Conservation (phyloP, 2,329 filamentous ascomycete genomes). For the Macrophomina tecta region DNA sequence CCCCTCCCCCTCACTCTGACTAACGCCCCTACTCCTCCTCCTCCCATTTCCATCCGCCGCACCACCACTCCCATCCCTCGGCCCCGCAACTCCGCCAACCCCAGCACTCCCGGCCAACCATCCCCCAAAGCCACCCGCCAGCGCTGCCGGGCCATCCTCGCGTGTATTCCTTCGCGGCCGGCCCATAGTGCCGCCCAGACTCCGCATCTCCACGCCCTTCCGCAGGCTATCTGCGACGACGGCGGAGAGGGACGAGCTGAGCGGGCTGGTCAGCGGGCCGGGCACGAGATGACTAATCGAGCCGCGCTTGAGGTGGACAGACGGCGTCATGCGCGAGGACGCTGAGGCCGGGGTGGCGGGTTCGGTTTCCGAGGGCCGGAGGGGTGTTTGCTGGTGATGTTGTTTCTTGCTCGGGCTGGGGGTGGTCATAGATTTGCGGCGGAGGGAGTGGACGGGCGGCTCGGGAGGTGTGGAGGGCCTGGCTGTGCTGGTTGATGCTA, state of each 20-base stretch:
- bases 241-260: constrained; percentile 65
- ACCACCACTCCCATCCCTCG: constrained; percentile 1
- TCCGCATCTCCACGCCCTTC: constrained; percentile 49
- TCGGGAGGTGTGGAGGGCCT: constrained; percentile 11
- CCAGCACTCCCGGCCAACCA: neutral
- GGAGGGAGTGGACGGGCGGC: neutral
- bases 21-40: constrained; percentile 7
- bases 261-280: constrained; percentile 64
- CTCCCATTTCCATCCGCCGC: neutral
- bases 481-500: neutral
- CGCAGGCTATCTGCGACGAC: constrained; percentile 70
- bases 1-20: neutral
- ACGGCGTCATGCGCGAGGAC: constrained; percentile 4
- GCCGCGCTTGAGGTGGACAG: constrained; percentile 42
- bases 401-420: constrained; percentile 4
- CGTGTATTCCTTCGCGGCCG: constrained; percentile 4
- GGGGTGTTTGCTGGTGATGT: neutral
- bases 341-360: neutral
- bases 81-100: constrained; percentile 5
- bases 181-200: neutral
- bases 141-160: neutral
- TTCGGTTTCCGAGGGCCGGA: neutral
- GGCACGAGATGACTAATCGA: constrained; percentile 26
- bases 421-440: constrained; percentile 15
- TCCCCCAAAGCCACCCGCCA: neutral